phyloP scores from a whole-genome alignment of 768 basidiomycete genomes.

The Leucocoprinus birnbaumii region DNA sequence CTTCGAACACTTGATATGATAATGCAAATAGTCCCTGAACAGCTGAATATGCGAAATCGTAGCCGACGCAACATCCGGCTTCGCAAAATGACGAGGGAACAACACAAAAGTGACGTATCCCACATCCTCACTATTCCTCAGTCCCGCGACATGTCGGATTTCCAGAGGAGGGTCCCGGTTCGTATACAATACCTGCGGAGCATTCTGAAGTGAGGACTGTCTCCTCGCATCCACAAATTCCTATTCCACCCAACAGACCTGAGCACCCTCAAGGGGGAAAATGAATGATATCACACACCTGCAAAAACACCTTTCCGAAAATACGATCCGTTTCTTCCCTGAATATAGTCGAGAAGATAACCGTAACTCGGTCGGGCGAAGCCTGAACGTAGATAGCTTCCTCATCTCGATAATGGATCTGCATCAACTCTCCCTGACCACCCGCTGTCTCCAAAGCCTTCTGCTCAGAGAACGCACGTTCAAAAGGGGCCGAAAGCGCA shows the following conservation, averaged over 20 bases:
- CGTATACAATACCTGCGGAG: constrained; percentile 94
- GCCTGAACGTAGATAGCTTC: constrained; percentile 97
- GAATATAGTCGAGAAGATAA: constrained; percentile 97
- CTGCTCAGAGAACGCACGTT: constrained; percentile 80
- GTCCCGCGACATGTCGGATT: constrained; percentile 81
- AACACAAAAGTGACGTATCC: constrained; percentile 98
- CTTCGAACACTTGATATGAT: constrained; percentile 98
- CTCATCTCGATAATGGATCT: constrained; percentile 92
- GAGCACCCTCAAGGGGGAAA: background rate
- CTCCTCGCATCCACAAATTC: constrained; percentile 99
- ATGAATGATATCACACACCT: constrained; percentile 47
- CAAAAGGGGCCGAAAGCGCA: constrained; percentile 93
- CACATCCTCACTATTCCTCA: constrained; percentile 81
- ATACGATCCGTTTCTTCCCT: constrained; percentile 96
- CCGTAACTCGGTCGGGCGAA: constrained; percentile 91
- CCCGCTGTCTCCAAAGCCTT: constrained; percentile 78
- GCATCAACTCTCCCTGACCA: constrained; percentile 81
- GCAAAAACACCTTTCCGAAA: constrained; percentile 96
- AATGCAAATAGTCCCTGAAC: constrained; percentile 99
- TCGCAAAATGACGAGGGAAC: constrained; percentile 93
- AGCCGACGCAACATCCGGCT: constrained; percentile 57
- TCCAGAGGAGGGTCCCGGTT: constrained; percentile 96
- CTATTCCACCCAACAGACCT: constrained; percentile 33
- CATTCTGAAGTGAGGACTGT: constrained; percentile 89
- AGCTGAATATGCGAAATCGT: constrained; percentile 95